phyloP scores from a whole-genome alignment of 768 basidiomycete species.

The Lactarius deliciosus region DNA sequence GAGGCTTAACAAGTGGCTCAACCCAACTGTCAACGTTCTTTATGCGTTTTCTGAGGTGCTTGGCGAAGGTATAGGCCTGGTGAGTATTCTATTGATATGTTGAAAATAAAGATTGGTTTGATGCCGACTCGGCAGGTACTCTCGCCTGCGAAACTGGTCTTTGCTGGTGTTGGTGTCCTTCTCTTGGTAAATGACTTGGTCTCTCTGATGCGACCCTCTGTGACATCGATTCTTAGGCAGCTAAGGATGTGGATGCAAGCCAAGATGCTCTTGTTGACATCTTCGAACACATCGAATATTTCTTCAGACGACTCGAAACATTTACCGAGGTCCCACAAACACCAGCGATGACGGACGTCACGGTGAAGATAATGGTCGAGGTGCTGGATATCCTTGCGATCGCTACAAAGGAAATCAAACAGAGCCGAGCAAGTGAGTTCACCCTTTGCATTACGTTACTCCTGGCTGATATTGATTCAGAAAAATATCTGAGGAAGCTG shows the following conservation, averaged over 20 bases:
- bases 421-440: not conserved
- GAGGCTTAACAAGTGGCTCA: not conserved
- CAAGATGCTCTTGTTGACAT: conserved; percentile 2
- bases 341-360: not conserved
- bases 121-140: not conserved
- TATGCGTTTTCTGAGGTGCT: conserved; percentile 3
- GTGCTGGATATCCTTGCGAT: conserved; percentile 11
- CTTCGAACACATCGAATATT: conserved; percentile 6
- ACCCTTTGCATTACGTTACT: not conserved
- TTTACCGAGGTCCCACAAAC: conserved; percentile 1
- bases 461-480: not conserved
- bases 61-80: not conserved
- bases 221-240: not conserved
- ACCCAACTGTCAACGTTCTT: not conserved
- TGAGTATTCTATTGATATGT: not conserved
- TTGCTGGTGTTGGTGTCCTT: conserved; percentile 10
- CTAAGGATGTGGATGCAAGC: not conserved
- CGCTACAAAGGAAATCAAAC: conserved; percentile 2
- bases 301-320: conserved; percentile 3
- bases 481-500: conserved; percentile 10
- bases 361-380: conserved; percentile 7
- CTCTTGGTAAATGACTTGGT: not conserved
- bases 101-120: not conserved
- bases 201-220: not conserved
- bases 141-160: not conserved